Conservation (phyloP, 176 grass and related monocot genomes). For the Pontederia crassipes region DNA sequence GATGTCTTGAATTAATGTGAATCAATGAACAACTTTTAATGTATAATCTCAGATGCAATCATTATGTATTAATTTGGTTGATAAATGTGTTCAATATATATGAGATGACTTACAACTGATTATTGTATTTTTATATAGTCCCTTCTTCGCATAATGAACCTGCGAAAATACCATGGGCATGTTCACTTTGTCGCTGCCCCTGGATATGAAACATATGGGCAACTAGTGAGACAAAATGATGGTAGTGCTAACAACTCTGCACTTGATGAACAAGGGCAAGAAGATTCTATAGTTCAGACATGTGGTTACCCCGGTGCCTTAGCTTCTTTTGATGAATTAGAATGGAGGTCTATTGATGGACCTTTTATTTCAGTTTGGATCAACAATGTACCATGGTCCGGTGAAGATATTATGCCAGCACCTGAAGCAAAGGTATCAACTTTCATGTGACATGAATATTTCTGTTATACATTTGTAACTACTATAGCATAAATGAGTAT, state of each 20-base stretch:
- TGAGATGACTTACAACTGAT: neutral
- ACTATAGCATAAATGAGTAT: neutral
- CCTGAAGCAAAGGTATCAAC: slow-evolving; percentile 53
- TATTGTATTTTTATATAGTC: slow-evolving; percentile 34
- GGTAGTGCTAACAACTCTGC: neutral
- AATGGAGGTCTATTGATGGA: slow-evolving; percentile 56
- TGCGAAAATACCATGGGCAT: slow-evolving; percentile 59
- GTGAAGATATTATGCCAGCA: slow-evolving; percentile 49
- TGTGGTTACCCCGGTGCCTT: slow-evolving; percentile 41
- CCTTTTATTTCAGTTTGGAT: slow-evolving; percentile 66
- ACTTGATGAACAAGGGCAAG: neutral
- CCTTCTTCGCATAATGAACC: slow-evolving; percentile 48
- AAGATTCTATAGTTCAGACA: slow-evolving; percentile 7
- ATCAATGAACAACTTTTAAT: too few species aligned
- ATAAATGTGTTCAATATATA: neutral
- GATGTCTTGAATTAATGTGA: too few species aligned
- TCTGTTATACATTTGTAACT: neutral
- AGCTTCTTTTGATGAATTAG: slow-evolving; percentile 25
- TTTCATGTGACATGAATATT: neutral
- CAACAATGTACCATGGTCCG: slow-evolving; percentile 68
- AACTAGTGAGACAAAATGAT: slow-evolving; percentile 32
- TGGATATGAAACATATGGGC: slow-evolving; percentile 62
- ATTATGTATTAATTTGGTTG: neutral
- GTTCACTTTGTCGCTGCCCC: slow-evolving; percentile 68
- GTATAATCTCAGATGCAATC: too few species aligned